These are phyloP conservation scores for Agrocybe praecox DNA, from an alignment of 768 basidiomycete genomes.

Conservation along the genomic window DNA sequence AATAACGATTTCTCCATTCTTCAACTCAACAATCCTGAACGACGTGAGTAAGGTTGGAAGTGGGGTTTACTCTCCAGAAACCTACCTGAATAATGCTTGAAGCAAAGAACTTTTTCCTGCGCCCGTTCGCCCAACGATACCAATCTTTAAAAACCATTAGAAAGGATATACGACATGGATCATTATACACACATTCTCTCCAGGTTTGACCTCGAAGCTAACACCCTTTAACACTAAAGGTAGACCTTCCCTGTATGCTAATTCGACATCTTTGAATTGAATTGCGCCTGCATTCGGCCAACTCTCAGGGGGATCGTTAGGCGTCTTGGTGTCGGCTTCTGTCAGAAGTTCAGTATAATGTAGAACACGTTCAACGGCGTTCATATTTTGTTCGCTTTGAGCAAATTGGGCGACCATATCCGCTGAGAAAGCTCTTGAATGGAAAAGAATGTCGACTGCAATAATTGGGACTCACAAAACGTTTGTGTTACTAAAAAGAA, in stretches of 20 bases:
- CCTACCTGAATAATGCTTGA: constrained; percentile 58
- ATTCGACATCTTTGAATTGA: constrained; percentile 55
- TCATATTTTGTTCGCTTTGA: constrained; percentile 71
- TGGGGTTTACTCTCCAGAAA: background rate
- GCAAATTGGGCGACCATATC: constrained; percentile 61
- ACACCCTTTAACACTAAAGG: constrained; percentile 67
- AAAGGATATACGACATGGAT: background rate
- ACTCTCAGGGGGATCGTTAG: constrained; percentile 45
- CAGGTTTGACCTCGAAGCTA: constrained; percentile 55
- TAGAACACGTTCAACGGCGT: constrained; percentile 69
- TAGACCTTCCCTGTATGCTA: constrained; percentile 62
- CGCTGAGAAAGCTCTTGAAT: constrained; percentile 32
- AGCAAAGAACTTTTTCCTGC: constrained; percentile 59
- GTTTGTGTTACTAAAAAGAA: constrained; percentile 42
- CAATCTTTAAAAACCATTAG: constrained; percentile 32
- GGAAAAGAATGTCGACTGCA: background rate
- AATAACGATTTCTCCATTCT: constrained; percentile 58
- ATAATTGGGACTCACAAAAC: constrained; percentile 37
- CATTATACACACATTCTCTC: constrained; percentile 59
- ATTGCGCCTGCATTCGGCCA: constrained; percentile 60
- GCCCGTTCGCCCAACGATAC: constrained; percentile 51
- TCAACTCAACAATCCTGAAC: constrained; percentile 59
- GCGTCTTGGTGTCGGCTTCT: constrained; percentile 49
- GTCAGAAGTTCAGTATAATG: constrained; percentile 64
- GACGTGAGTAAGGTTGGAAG: background rate